phyloP scores from a whole-genome alignment of 495 filamentous ascomycete genomes.

The Jackrogersella minutella region DNA sequence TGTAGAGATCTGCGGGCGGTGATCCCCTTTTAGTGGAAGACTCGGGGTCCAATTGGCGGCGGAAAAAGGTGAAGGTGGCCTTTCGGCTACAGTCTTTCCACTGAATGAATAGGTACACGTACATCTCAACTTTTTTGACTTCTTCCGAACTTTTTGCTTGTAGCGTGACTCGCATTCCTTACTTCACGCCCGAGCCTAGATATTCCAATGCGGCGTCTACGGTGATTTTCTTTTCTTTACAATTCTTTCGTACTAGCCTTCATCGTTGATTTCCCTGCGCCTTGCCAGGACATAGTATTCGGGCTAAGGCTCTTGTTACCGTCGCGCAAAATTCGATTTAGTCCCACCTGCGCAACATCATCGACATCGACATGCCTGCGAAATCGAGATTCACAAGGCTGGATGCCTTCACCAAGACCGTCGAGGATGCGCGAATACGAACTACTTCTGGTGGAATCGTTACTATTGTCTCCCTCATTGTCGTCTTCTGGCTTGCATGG shows the following conservation, averaged over 20 bases:
- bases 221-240: slow-evolving; percentile 22
- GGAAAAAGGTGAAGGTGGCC: slow-evolving; percentile 47
- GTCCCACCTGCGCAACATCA: slow-evolving; percentile 21
- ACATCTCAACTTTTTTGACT: slow-evolving; percentile 21
- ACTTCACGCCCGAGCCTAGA: slow-evolving; percentile 15
- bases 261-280: slow-evolving; percentile 14
- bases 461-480: slow-evolving; percentile 85
- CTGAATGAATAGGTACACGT: not conserved
- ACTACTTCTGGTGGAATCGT: slow-evolving; percentile 97
- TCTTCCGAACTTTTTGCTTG: slow-evolving; percentile 5
- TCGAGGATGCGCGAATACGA: slow-evolving; percentile 95
- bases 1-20: no score
- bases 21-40: no score
- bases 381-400: slow-evolving; percentile 93
- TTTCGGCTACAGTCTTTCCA: slow-evolving; percentile 26
- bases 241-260: slow-evolving; percentile 19
- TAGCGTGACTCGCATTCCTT: slow-evolving; percentile 21
- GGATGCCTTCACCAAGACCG: slow-evolving; percentile 98
- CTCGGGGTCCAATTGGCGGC: slow-evolving; percentile 29
- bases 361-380: slow-evolving; percentile 63
- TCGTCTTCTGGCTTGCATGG: slow-evolving; percentile 88
- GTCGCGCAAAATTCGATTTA: slow-evolving; percentile 27
- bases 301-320: not conserved
- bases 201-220: slow-evolving; percentile 39
- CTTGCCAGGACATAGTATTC: not conserved